Evolutionary conservation across 345 rosid species (phyloP), one percentile per base, ranked within the genome.

Genomic region (Melaleuca alternifolia): DNA sequence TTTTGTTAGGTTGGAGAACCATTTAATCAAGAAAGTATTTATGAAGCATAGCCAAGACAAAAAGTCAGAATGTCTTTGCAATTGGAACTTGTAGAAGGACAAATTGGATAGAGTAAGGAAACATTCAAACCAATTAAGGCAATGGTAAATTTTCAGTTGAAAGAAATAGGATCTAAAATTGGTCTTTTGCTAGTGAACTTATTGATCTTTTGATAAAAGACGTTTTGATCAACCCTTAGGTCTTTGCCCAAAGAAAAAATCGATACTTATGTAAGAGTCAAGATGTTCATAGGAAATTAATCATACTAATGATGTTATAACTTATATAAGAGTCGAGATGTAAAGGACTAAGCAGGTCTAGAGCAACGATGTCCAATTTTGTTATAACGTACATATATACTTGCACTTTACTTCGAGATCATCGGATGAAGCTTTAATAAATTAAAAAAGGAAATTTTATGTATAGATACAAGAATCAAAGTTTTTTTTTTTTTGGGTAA

Each of bases 381-480:
- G 61, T 1, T 4, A 23, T 56, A 23, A 23, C n/a, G 9, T 56
- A 9, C 61, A 56, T 23, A 9, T 23, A 56, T 12, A 4, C 59
- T 23, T 54, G n/a, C 12, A 23, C 59, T 4, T 54, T 9, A 54
- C 59, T 54, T 23, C 10, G 12, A 1, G 5, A 54, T 54, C 59
- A 23, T 23, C 0, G 12, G 59, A 54, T 54, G 59, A 54, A 54
- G 0, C 12, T 23, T 54, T 54, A 54, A 1, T 23, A 54, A 54
- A 54, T 54, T 54, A 54, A 54, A 12, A 54, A 54, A 54, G 5
- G 9, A 54, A 4, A 21, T 54, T 54, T 23, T 54, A 5, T 54
- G 59, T 0, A 10, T 0, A 23, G 12, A 54, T 10, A 0, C n/a
- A 0, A 54, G 6, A 23, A 23, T n/a, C n/a, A 54, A 54, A 23